Percentiles rank a stretch among this genome's conserved stretches.
phyloP scores from a whole-genome alignment of 176 grass and related monocot species.

The Rhynchospora pubera region DNA sequence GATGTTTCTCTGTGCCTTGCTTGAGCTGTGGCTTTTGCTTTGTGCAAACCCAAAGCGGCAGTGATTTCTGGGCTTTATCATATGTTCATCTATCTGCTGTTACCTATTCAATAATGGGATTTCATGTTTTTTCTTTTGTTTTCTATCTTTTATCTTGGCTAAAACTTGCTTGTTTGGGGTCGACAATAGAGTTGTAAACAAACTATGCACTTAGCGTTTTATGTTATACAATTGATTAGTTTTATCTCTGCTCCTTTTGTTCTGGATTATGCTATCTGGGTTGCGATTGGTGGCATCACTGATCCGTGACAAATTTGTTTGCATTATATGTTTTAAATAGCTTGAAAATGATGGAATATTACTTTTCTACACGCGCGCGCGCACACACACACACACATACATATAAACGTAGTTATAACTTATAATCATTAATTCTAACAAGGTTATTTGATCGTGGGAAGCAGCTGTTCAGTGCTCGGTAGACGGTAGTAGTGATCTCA shows the following conservation, averaged over 20 bases:
- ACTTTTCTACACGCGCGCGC: too few relatives aligned
- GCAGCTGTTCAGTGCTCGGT: too few relatives aligned
- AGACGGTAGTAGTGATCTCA: too few relatives aligned
- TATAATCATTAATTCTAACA: too few relatives aligned
- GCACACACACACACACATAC: too few relatives aligned
- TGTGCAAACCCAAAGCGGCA: constrained; percentile 34
- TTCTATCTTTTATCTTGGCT: constrained; percentile 14
- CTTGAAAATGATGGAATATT: too few relatives aligned
- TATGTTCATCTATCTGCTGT: neutral
- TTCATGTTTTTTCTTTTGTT: constrained; percentile 33
- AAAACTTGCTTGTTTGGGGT: neutral
- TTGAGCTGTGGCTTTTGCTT: constrained; percentile 51
- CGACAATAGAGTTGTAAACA: neutral
- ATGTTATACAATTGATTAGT: neutral
- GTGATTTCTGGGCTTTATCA: constrained; percentile 53
- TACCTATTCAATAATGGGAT: constrained; percentile 27
- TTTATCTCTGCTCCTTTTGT: neutral
- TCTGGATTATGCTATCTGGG: neutral
- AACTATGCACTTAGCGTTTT: neutral
- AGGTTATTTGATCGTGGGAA: too few relatives aligned
- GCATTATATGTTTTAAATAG: too few relatives aligned
- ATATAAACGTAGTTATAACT: too few relatives aligned
- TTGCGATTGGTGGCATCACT: too few relatives aligned
- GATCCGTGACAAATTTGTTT: too few relatives aligned
- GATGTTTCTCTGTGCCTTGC: constrained; percentile 22